Evolutionary conservation across 345 rosid species (phyloP), one percentile per base, ranked within the genome.

Genomic region (Cardiospermum halicacabum): DNA sequence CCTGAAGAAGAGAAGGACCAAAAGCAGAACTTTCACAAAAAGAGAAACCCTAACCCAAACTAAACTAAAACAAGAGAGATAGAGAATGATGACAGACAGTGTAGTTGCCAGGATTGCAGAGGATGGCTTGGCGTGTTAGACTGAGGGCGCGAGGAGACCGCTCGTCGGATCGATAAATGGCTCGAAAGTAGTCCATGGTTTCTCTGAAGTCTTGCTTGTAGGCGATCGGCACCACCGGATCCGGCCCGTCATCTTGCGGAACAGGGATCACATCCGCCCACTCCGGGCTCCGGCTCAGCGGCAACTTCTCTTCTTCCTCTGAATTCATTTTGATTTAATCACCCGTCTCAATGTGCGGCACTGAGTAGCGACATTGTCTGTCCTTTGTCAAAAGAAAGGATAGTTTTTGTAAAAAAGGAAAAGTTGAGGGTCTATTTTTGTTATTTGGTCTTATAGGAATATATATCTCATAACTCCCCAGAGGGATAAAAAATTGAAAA

Each of bases 101-200:
- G 87, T 94, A 94, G 70, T 94, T 94, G 6, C 87, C 93, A 47
- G 97, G 85, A 73, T 91, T 94, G 40, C 75, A 28, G 27, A 59
- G 72, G 69, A 94, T 87, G 61, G 83, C 85, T 58, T 76, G 77
- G 43, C 75, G 75, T 8, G 96, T 85, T 71, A 94, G 89, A 5
- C 48, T 67, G 39, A 91, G 85, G 27, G 96, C 76, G 53, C 97
- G 96, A 66, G 84, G 79, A 30, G 96, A 94, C 57, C 84, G 87
- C 78, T 94, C 99, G 25, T 81, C 75, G 59, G 92, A 76, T 58
- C 36, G 32, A 70, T 84, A 94, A 36, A 94, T 56, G 49, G 96
- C 92, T 3, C 97, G 88, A 62, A 94, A 94, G 80, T 89, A 94
- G 80, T 83, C 82, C 96, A 94, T 94, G 13, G 88, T 80, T 80